Conservation (phyloP, 2,329 filamentous ascomycete genomes). For the Nothomitra cinnamomea region DNA sequence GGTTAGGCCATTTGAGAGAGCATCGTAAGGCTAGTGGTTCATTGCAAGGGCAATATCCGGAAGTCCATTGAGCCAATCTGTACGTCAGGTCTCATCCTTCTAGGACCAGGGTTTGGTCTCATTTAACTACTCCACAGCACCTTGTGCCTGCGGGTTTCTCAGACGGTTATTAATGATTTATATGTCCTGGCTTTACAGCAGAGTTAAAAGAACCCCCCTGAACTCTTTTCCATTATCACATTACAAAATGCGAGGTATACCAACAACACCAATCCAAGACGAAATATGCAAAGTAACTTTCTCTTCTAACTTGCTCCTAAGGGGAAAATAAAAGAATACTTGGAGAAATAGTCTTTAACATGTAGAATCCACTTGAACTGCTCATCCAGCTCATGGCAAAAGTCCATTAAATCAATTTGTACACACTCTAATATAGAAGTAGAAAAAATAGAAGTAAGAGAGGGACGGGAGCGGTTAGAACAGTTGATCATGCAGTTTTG, state of each 20-base stretch:
- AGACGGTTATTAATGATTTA: neutral
- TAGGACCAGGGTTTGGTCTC: neutral
- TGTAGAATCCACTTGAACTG: too few relatives aligned
- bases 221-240: neutral
- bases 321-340: too few relatives aligned
- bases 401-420: too few relatives aligned
- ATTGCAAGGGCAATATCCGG: neutral
- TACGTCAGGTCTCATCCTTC: neutral
- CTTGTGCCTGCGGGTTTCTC: neutral
- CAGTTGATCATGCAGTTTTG: neutral
- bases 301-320: too few relatives aligned
- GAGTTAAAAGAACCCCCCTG: neutral
- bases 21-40: neutral
- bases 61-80: neutral
- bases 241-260: neutral
- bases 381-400: too few relatives aligned
- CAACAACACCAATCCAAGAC: too few relatives aligned
- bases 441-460: too few relatives aligned
- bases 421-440: too few relatives aligned
- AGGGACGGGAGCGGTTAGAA: neutral
- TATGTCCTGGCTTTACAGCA: neutral
- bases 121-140: neutral
- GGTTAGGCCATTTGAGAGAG: neutral
- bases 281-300: too few relatives aligned
- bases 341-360: too few relatives aligned